Percentiles rank a stretch among this genome's conserved stretches.
Conservation (phyloP, 139 green algal genomes). For the Coelastrella sp. region DNA sequence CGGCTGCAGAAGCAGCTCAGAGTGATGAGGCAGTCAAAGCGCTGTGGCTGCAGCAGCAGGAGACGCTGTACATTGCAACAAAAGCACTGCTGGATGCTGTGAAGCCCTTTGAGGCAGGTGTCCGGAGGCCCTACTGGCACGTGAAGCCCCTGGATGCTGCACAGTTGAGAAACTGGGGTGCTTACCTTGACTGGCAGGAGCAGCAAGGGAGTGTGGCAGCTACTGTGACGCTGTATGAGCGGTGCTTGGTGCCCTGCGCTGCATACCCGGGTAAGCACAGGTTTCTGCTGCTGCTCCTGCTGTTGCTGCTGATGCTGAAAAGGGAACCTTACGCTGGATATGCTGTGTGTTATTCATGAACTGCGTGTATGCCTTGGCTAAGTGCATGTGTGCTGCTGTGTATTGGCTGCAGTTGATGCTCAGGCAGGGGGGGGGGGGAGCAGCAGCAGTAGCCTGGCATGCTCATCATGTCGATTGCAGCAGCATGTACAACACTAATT, state of each 20-base stretch:
- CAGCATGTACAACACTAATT: too few species aligned
- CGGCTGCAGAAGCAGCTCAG: conserved; percentile 33
- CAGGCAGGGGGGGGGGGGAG: too few species aligned
- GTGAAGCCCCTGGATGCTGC: conserved; percentile 82
- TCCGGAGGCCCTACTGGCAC: conserved; percentile 89
- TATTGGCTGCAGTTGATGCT: background rate
- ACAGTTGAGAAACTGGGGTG: conserved; percentile 82
- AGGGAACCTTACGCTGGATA: background rate
- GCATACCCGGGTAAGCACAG: conserved; percentile 75
- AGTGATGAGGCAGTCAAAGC: conserved; percentile 52
- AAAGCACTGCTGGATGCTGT: conserved; percentile 63
- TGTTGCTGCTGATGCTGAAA: background rate
- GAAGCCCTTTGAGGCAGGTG: conserved; percentile 73
- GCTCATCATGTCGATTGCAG: too few species aligned
- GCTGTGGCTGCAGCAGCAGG: conserved; percentile 50
- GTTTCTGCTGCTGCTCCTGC: background rate
- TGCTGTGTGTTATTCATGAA: background rate
- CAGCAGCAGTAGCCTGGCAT: too few species aligned
- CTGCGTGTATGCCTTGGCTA: background rate
- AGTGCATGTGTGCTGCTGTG: background rate
- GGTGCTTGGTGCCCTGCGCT: conserved; percentile 88
- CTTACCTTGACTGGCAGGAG: conserved; percentile 82
- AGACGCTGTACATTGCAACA: conserved; percentile 58
- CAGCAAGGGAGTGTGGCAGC: conserved; percentile 50
- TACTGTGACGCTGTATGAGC: conserved; percentile 79